Evolutionary conservation across 1,139 yeast species (phyloP).

Genomic region (Tardiomyces blankii): DNA sequence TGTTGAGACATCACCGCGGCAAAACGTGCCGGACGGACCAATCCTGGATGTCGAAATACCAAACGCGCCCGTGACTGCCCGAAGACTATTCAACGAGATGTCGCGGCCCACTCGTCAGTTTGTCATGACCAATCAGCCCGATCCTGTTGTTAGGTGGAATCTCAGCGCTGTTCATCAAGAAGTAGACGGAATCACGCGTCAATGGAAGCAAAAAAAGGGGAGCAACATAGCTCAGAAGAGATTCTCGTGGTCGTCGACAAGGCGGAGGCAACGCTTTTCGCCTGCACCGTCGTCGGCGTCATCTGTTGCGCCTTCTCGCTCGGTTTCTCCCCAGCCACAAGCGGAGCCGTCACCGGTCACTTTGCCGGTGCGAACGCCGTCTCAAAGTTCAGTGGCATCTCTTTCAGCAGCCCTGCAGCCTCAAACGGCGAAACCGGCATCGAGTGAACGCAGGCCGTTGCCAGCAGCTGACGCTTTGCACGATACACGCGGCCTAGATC

Average conservation of each 20-base stretch:
- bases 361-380: too few species aligned
- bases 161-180: slow-evolving; percentile 13
- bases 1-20: too few species aligned
- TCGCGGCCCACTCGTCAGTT: slow-evolving; percentile 22
- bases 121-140: slow-evolving; percentile 13
- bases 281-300: not conserved
- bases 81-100: slow-evolving; percentile 17
- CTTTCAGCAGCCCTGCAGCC: too few species aligned
- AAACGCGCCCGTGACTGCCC: slow-evolving; percentile 1
- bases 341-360: too few species aligned
- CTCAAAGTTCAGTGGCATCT: too few species aligned
- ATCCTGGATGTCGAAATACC: not conserved
- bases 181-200: slow-evolving; percentile 8
- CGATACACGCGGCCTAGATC: too few species aligned
- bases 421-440: too few species aligned
- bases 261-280: not conserved
- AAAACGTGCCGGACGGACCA: too few species aligned
- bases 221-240: not conserved
- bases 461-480: too few species aligned
- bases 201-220: slow-evolving; percentile 10
- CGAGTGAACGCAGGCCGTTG: too few species aligned
- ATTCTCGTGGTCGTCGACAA: not conserved
- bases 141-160: slow-evolving; percentile 14
- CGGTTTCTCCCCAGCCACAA: too few species aligned
- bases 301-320: not conserved